These are phyloP conservation scores for Ascoidea rubescens DNA, from an alignment of 805 yeast genomes.

Conservation along the genomic window DNA sequence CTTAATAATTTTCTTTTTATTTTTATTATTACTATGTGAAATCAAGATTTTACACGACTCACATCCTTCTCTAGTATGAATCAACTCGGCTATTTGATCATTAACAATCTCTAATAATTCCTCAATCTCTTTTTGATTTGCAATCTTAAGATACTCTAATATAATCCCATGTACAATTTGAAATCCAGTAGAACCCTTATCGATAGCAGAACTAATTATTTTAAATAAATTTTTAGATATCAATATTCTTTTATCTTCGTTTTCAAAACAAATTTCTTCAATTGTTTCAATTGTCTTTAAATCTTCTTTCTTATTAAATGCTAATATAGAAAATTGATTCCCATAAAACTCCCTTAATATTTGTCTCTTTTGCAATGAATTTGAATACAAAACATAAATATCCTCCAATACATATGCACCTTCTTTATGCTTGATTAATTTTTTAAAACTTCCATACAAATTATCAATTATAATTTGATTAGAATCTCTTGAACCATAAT, in stretches of 20 bases:
- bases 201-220: conserved; percentile 81
- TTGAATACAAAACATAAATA: conserved; percentile 71
- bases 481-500: conserved; percentile 79
- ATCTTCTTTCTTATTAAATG: conserved; percentile 52
- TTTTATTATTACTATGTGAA: conserved; percentile 81
- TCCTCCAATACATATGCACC: conserved; percentile 98
- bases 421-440: conserved; percentile 91
- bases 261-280: conserved; percentile 48
- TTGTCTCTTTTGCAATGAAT: conserved; percentile 72
- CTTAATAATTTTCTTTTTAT: conserved; percentile 68
- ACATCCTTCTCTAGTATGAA: conserved; percentile 89
- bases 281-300: conserved; percentile 26
- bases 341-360: conserved; percentile 97
- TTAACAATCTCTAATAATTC: conserved; percentile 72
- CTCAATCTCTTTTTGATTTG: conserved; percentile 54
- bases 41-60: conserved; percentile 78
- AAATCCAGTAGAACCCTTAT: conserved; percentile 93
- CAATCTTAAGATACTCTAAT: conserved; percentile 71
- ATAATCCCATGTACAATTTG: conserved; percentile 92
- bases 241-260: conserved; percentile 65
- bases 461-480: conserved; percentile 67
- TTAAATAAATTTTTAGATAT: conserved; percentile 65
- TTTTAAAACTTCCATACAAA: conserved; percentile 81
- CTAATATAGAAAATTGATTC: conserved; percentile 82
- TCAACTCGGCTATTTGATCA: conserved; percentile 88